phyloP scores from a whole-genome alignment of 768 basidiomycete species.

The Hericium alpestre region DNA sequence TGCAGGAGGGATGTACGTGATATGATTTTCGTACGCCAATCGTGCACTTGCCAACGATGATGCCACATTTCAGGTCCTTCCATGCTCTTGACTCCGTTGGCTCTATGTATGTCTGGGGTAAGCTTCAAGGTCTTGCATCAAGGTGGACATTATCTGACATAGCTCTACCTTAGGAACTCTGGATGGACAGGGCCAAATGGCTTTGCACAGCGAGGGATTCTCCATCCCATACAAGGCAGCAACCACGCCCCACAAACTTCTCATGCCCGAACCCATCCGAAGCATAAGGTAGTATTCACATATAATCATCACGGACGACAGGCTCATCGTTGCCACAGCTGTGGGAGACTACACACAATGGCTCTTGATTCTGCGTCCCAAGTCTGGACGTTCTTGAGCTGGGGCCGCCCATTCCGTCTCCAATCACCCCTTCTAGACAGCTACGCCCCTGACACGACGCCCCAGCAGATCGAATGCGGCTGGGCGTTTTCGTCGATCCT shows the following conservation, averaged over 20 bases:
- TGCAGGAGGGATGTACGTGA: constrained; percentile 71
- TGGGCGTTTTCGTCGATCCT: constrained; percentile 74
- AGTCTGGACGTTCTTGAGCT: constrained; percentile 68
- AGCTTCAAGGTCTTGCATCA: constrained; percentile 8
- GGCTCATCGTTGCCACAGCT: constrained; percentile 31
- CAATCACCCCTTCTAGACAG: constrained; percentile 27
- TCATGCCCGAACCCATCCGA: constrained; percentile 47
- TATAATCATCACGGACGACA: neutral
- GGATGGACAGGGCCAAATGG: constrained; percentile 29
- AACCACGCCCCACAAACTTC: constrained; percentile 42
- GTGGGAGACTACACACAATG: constrained; percentile 65
- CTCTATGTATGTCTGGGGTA: constrained; percentile 74
- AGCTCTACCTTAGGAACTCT: constrained; percentile 40
- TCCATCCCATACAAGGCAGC: constrained; percentile 42
- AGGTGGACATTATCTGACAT: constrained; percentile 1
- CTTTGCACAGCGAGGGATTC: constrained; percentile 43
- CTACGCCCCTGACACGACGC: constrained; percentile 34
- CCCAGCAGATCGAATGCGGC: constrained; percentile 65
- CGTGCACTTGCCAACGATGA: neutral
- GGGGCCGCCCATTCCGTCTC: constrained; percentile 70
- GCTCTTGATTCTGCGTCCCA: constrained; percentile 47
- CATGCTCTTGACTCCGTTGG: constrained; percentile 76
- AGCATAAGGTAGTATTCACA: constrained; percentile 46
- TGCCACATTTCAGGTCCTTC: constrained; percentile 54
- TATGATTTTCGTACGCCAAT: neutral